A percentile compares a stretch with the other conserved stretches of the same genome.
phyloP scores from a whole-genome alignment of 148 eudicot genomes.

The Cornus controversa region DNA sequence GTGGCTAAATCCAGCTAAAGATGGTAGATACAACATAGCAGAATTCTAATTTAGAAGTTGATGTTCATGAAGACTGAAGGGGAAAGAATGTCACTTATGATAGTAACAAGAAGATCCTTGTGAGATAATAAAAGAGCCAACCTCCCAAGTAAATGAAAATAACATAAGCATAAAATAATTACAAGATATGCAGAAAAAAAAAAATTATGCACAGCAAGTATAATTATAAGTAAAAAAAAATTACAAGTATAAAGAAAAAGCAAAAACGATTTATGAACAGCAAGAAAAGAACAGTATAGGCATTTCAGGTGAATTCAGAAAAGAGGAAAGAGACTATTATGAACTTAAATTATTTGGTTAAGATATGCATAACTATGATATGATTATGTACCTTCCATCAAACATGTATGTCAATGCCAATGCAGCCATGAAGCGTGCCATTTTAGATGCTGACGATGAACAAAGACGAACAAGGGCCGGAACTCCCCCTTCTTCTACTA shows the following conservation, averaged over 20 bases:
- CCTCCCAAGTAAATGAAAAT: neutral
- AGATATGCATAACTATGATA: neutral
- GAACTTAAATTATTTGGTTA: neutral
- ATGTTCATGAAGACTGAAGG: neutral
- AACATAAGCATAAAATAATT: constrained; percentile 15
- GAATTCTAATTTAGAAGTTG: neutral
- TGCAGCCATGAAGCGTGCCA: constrained; percentile 99
- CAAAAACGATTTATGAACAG: too few relatives aligned
- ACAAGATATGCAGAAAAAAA: neutral
- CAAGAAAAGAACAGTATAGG: neutral
- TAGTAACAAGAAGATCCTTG: neutral
- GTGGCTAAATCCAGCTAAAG: neutral
- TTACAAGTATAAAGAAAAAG: neutral
- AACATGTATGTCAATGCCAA: constrained; percentile 94
- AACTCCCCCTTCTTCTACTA: constrained; percentile 94
- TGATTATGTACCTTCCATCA: constrained; percentile 73
- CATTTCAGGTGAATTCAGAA: neutral
- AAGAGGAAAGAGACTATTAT: neutral
- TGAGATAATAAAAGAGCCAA: neutral
- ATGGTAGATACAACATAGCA: neutral
- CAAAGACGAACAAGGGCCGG: constrained; percentile 81
- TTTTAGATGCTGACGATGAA: constrained; percentile 77
- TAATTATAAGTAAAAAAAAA: too few relatives aligned
- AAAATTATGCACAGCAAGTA: neutral
- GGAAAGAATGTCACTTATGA: neutral